These are phyloP conservation scores for Achlya hypogyna DNA, from an alignment of 352 stramenopile genomes.

Conservation along the genomic window DNA sequence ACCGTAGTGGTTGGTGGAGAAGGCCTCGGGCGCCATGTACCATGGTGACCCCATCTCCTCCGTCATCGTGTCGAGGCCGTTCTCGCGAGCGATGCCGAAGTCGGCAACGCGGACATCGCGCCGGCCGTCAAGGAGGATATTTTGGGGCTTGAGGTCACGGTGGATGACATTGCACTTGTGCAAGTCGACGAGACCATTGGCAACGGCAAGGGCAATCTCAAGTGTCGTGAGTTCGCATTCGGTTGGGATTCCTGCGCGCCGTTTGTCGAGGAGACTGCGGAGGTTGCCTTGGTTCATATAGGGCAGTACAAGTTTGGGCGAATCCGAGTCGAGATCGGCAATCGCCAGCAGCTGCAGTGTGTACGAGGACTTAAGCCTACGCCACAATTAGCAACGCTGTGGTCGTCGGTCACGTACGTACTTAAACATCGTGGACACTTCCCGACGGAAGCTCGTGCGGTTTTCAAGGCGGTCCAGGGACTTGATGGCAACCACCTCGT, in stretches of 20 bases:
- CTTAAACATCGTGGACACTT: slow-evolving; percentile 3
- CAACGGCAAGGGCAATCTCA: not conserved
- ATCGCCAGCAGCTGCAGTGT: not conserved
- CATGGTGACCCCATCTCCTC: slow-evolving; percentile 74
- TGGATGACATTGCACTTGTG: slow-evolving; percentile 11
- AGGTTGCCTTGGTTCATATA: not conserved
- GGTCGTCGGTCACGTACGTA: not conserved
- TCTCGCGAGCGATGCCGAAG: not conserved
- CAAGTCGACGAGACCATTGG: not conserved
- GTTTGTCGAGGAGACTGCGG: not conserved
- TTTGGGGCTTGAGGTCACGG: slow-evolving; percentile 5
- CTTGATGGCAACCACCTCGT: not conserved
- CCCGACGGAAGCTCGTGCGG: not conserved
- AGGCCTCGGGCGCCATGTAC: slow-evolving; percentile 72
- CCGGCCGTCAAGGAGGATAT: not conserved
- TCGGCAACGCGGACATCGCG: not conserved
- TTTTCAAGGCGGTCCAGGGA: not conserved
- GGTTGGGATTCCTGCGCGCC: not conserved
- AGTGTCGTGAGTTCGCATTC: not conserved
- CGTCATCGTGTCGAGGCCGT: slow-evolving; percentile 39
- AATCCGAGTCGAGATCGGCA: not conserved
- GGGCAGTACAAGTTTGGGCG: not conserved
- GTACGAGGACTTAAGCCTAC: not conserved
- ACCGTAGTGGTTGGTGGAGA: slow-evolving; percentile 81
- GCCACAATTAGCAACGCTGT: not conserved